Conservation (phyloP, 306 rosid genomes). For the Prunus fruticosa region DNA sequence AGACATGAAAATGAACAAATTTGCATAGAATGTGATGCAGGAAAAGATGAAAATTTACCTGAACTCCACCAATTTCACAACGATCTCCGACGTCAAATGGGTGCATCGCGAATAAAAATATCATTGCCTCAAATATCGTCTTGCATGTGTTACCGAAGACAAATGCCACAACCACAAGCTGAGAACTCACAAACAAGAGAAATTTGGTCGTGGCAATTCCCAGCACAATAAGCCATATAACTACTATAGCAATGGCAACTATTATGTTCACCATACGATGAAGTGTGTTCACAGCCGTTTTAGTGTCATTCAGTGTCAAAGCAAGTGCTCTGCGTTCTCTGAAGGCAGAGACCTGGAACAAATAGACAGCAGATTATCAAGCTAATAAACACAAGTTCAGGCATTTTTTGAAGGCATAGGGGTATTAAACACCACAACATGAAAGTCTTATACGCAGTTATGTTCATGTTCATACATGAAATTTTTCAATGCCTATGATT, state of each 20-base stretch:
- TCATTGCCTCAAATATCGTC: conserved; percentile 77
- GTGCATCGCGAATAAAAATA: conserved; percentile 87
- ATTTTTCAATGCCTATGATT: neutral
- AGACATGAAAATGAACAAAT: neutral
- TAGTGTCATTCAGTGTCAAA: conserved; percentile 87
- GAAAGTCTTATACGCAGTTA: neutral
- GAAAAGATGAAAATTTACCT: conserved; percentile 45
- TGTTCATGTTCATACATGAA: neutral
- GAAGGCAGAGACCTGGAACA: conserved; percentile 73
- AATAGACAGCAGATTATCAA: neutral
- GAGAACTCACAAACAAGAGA: conserved; percentile 73
- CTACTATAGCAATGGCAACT: conserved; percentile 46
- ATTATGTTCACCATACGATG: conserved; percentile 67
- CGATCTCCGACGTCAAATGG: conserved; percentile 97
- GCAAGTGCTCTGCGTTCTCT: conserved; percentile 96
- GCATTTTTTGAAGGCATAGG: neutral
- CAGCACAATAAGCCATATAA: conserved; percentile 71
- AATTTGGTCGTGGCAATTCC: conserved; percentile 72
- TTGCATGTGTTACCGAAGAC: conserved; percentile 92
- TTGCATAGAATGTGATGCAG: neutral
- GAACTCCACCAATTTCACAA: conserved; percentile 78
- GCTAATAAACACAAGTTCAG: neutral
- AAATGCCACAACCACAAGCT: conserved; percentile 78
- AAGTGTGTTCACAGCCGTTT: conserved; percentile 91
- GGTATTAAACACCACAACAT: neutral